Evolutionary conservation across 805 yeast species (phyloP).

Genomic region (Teunomyces tritomae): DNA sequence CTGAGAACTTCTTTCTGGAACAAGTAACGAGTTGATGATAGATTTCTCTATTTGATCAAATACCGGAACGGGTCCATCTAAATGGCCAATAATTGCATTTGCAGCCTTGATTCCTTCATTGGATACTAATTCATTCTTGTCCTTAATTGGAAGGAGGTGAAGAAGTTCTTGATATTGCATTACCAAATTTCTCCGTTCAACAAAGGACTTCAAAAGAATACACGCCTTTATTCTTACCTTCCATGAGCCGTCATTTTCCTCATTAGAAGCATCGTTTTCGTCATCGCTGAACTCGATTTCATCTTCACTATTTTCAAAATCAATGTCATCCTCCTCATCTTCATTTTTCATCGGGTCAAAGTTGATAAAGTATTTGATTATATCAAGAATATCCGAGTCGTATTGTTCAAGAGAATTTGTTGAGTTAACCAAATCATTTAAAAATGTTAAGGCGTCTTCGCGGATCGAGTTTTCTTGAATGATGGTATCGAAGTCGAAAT

Average conservation of each 20-base stretch:
- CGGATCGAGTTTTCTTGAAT: conserved; percentile 46
- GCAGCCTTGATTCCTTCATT: conserved; percentile 48
- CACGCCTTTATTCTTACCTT: conserved; percentile 56
- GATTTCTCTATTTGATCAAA: conserved; percentile 20
- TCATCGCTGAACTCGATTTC: conserved; percentile 34
- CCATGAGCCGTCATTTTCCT: conserved; percentile 52
- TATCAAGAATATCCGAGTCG: conserved; percentile 13
- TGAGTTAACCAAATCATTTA: conserved; percentile 30
- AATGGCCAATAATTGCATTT: conserved; percentile 34
- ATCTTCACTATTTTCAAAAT: conserved; percentile 12
- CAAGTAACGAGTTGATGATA: conserved; percentile 23
- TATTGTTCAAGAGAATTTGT: conserved; percentile 9
- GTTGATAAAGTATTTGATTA: conserved; percentile 22
- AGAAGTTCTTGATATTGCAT: conserved; percentile 30
- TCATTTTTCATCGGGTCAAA: conserved; percentile 29
- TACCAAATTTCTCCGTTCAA: conserved; percentile 28
- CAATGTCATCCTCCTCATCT: conserved; percentile 27
- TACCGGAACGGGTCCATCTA: conserved; percentile 9
- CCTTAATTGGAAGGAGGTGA: conserved; percentile 30
- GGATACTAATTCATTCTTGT: conserved; percentile 49
- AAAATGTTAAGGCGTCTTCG: conserved; percentile 47
- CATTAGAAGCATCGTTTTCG: conserved; percentile 48
- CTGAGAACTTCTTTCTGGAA: conserved; percentile 16
- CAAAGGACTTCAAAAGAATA: conserved; percentile 36
- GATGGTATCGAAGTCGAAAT: conserved; percentile 44